Evolutionary conservation across 352 stramenopile genomes (phyloP), one percentile per base, ranked within the genome.

Genomic region (Blastocystis sp.): DNA sequence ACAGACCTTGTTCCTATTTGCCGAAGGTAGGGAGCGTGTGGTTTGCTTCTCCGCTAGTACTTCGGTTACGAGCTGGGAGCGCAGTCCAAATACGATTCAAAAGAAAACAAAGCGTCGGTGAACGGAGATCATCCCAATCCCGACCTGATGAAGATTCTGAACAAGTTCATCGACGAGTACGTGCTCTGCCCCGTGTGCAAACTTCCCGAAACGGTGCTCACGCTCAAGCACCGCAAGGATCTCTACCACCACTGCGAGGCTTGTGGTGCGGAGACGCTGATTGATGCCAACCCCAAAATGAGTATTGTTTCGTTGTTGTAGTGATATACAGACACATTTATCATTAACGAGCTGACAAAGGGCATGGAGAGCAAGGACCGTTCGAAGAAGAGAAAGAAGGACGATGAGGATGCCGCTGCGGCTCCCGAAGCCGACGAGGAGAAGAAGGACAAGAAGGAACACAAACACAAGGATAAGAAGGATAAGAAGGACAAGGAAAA

Each of bases 191-290:
- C 94, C 18, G 91, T 91, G 57, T 99, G 96, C 90, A 89, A 92
- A 72, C 90, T 98, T 24, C 96, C 96, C 0, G 96, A 99, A 90
- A 98, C 95, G 11, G 94, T 97, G 84, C 98, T 98, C 91, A 97
- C 97, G 89, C 97, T 99, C 88, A 98, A 98, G 91, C 92, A 92
- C 54, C 93, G 91, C 57, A 89, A 93, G 53, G 72, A 84, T 51
- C 97, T 99, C 87, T 97, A 91, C 88, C 95, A 98, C 90, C 97
- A 97, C 87, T 99, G 96, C 89, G 93, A 94, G 84, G 96, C 95
- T 11, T 99, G 96, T 90, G 96, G 96, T 54, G 92, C 92, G 7
- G 73, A 85, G 63, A 44, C 40, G 18, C 38, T 56, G 53, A 67
- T 53, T 40, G 67, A 87, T 18, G 73, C 65, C 18, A 84, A 87